Base-by-base conservation (phyloP, 2,329 filamentous ascomycete species). In the Mycosphaerella arachidis region DNA sequence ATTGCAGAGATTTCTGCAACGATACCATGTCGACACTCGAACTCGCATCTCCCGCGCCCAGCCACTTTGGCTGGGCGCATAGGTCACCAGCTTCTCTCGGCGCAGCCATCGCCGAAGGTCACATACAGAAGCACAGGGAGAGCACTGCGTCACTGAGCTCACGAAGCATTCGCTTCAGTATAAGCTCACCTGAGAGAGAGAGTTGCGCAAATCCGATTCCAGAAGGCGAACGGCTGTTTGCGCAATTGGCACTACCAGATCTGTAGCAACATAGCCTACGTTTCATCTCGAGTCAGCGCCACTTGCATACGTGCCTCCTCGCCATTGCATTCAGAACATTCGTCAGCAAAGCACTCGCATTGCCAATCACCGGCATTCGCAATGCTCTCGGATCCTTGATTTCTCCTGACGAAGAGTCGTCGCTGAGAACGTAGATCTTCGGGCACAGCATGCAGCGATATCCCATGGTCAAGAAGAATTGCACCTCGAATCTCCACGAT, bases 231-330 rank as follows among this genome's bases (percentile, higher is more conserved):
- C 16, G n/a, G 20, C 20, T 33, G 27, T 52, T 52, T 12, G 24
- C 48, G 48, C 48, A 33, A 33, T 52, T 10, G 29, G n/a, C 6
- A 35, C 50, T 13, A 30, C 50, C 50, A 52, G 29, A 56, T 13
- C 20, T 9, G 7, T 7, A 53, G 48, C 45, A 53, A 57, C 55
- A 43, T n/a, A 18, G 9, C 43, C 43, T 50, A 33, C 29, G 56
- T 53, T 58, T 53, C 56, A 58, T 53, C 48, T 53, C 37, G 56
- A 58, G 56, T 58, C 56, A 58, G 48, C 37, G 18, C 8, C 33
- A 9, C 9, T 16, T n/a, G 10, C n/a, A 40, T 30, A 27, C 13
- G 53, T 20, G 18, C 53, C 16, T 20, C 33, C 37, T n/a, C 40
- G 24, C 7, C 53, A 27, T 35, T 35, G 50, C 50, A 29, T 43